A percentile compares a stretch with the other conserved stretches of the same genome.
These are phyloP conservation scores for Hyaloscypha bicolor DNA, from an alignment of 495 filamentous ascomycete genomes.

Conservation along the genomic window DNA sequence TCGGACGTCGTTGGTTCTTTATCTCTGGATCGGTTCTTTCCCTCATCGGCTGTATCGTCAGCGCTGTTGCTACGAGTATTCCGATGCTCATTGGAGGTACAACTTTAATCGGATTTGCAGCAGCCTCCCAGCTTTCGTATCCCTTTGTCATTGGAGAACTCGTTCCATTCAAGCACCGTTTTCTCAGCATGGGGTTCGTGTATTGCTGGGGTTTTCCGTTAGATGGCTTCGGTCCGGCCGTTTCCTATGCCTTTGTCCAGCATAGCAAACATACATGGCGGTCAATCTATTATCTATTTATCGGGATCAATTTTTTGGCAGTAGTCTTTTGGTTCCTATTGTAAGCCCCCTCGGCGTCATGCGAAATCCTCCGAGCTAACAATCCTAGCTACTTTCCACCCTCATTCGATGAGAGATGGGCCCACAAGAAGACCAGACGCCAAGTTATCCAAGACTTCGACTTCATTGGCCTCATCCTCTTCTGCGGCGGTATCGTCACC, in stretches of 20 bases:
- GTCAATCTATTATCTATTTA: conserved; percentile 42
- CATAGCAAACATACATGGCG: conserved; percentile 28
- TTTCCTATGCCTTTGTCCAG: conserved; percentile 35
- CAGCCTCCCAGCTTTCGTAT: conserved; percentile 34
- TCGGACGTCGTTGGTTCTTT: conserved; percentile 55
- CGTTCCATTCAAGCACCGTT: conserved; percentile 18
- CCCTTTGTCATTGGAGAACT: conserved; percentile 4
- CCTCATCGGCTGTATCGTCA: conserved; percentile 46
- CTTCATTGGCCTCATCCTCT: conserved; percentile 39
- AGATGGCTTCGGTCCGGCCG: conserved; percentile 18
- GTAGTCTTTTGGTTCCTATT: conserved; percentile 34
- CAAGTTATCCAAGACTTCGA: conserved; percentile 34
- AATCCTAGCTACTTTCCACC: conserved; percentile 33
- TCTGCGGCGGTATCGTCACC: conserved; percentile 34
- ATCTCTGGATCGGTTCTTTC: conserved; percentile 43
- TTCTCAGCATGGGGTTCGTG: conserved; percentile 4
- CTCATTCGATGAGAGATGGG: conserved; percentile 26
- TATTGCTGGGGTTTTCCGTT: conserved; percentile 35
- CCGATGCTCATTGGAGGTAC: conserved; percentile 43
- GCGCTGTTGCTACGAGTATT: conserved; percentile 46
- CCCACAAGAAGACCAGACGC: conserved; percentile 16
- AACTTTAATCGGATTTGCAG: conserved; percentile 37
- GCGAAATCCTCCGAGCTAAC: background rate
- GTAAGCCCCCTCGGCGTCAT: background rate
- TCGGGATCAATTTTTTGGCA: conserved; percentile 32